Evolutionary conservation across 2,329 filamentous ascomycete genomes (phyloP).

Genomic region (Bipolaris zeicola): DNA sequence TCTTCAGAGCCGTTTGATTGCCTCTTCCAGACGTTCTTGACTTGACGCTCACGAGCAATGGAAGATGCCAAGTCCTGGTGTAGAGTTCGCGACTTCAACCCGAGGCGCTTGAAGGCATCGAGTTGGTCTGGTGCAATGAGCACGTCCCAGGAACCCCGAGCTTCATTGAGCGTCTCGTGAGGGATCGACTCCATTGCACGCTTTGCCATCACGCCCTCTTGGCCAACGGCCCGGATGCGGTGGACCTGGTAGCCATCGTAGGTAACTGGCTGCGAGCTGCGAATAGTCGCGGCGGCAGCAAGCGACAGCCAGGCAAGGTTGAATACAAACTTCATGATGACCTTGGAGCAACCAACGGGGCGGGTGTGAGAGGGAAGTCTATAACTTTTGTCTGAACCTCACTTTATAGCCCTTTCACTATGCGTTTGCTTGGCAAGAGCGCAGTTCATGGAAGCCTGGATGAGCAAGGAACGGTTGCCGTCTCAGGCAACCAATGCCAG

Average conservation of each 20-base stretch:
- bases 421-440: background rate
- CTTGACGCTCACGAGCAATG: slow-evolving; percentile 49
- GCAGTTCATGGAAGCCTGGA: slow-evolving; percentile 1
- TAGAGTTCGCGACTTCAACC: slow-evolving; percentile 46
- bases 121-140: slow-evolving; percentile 50
- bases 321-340: slow-evolving; percentile 24
- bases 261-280: slow-evolving; percentile 30
- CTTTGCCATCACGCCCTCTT: slow-evolving; percentile 40
- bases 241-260: slow-evolving; percentile 53
- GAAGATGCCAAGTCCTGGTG: slow-evolving; percentile 53
- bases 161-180: slow-evolving; percentile 48
- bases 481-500: slow-evolving; percentile 5
- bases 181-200: slow-evolving; percentile 44
- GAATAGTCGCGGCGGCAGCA: slow-evolving; percentile 22
- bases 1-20: slow-evolving; percentile 23
- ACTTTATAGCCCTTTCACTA: slow-evolving; percentile 10
- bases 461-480: background rate
- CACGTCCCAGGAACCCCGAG: slow-evolving; percentile 49
- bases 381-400: background rate
- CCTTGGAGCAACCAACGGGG: background rate
- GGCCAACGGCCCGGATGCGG: slow-evolving; percentile 43
- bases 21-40: slow-evolving; percentile 50
- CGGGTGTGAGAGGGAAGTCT: background rate
- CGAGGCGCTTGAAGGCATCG: slow-evolving; percentile 47
- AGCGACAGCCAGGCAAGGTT: slow-evolving; percentile 24